A percentile compares a stretch with the other conserved stretches of the same genome.
Conservation (phyloP, 495 filamentous ascomycete species). For the Podospora conica region DNA sequence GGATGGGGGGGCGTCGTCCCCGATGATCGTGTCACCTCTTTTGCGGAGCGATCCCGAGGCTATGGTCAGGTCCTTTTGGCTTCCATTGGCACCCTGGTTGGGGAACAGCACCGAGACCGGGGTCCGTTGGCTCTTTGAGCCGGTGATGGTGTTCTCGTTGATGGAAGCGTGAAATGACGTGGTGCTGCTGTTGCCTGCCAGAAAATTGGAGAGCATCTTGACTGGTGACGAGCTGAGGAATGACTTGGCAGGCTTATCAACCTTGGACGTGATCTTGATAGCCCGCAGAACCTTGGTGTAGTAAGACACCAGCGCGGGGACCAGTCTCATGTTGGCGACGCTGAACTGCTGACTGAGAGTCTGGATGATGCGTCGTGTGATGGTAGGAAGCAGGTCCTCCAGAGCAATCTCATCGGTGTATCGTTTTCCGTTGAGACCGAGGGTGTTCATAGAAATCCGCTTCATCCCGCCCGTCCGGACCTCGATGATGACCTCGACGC, state of each 20-base stretch:
- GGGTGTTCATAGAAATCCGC: slow-evolving; percentile 48
- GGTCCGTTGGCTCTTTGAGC: slow-evolving; percentile 34
- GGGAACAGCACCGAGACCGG: slow-evolving; percentile 32
- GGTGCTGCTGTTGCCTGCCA: slow-evolving; percentile 46
- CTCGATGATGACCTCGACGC: slow-evolving; percentile 58
- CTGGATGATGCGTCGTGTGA: slow-evolving; percentile 49
- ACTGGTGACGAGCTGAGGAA: slow-evolving; percentile 78
- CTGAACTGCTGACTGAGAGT: slow-evolving; percentile 63
- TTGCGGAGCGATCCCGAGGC: slow-evolving; percentile 42
- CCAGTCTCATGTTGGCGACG: slow-evolving; percentile 59
- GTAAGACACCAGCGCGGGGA: slow-evolving; percentile 56
- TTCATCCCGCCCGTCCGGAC: slow-evolving; percentile 38
- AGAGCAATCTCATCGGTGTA: slow-evolving; percentile 62
- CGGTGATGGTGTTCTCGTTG: slow-evolving; percentile 14
- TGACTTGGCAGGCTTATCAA: slow-evolving; percentile 49
- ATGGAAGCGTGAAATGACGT: slow-evolving; percentile 15
- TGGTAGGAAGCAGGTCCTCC: slow-evolving; percentile 60
- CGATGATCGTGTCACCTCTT: slow-evolving; percentile 41
- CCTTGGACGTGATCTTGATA: slow-evolving; percentile 56
- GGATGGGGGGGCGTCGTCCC: slow-evolving; percentile 42
- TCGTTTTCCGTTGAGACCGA: slow-evolving; percentile 55
- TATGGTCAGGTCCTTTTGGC: slow-evolving; percentile 39
- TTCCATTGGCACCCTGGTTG: slow-evolving; percentile 30
- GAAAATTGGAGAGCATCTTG: slow-evolving; percentile 80
- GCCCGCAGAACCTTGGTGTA: slow-evolving; percentile 70